A percentile compares a stretch with the other conserved stretches of the same genome.
Evolutionary conservation across 1,284 basidiomycete species (phyloP).

Genomic region (Leccinum pachyderme): DNA sequence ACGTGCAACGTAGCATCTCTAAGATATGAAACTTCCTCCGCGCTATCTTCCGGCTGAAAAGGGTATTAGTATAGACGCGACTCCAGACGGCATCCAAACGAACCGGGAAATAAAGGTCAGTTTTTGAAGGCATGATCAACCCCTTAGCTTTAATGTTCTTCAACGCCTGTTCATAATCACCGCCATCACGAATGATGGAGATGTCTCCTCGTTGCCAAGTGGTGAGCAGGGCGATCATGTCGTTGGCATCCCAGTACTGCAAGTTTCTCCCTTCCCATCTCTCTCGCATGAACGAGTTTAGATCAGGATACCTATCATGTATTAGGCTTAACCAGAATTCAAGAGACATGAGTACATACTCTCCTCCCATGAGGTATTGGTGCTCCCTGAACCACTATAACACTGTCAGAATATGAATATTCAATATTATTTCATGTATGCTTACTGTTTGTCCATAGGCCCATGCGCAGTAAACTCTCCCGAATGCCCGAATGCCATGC

Average conservation of each 20-base stretch:
- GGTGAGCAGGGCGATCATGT: slow-evolving; percentile 37
- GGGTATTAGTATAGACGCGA: slow-evolving; percentile 3
- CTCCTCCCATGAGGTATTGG: slow-evolving; percentile 30
- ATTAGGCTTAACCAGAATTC: neutral
- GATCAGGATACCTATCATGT: slow-evolving; percentile 29
- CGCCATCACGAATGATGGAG: slow-evolving; percentile 31
- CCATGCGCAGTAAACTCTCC: slow-evolving; percentile 38
- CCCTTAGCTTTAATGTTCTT: slow-evolving; percentile 30
- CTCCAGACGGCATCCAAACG: slow-evolving; percentile 1
- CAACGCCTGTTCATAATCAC: slow-evolving; percentile 31
- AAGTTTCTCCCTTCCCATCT: slow-evolving; percentile 38
- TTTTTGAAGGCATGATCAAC: slow-evolving; percentile 35
- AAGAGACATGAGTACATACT: slow-evolving; percentile 18
- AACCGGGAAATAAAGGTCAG: slow-evolving; percentile 38
- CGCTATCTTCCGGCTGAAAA: slow-evolving; percentile 32
- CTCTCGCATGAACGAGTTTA: slow-evolving; percentile 35
- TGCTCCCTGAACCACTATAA: slow-evolving; percentile 39
- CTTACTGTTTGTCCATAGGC: slow-evolving; percentile 39
- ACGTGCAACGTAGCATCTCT: slow-evolving; percentile 29
- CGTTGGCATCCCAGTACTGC: slow-evolving; percentile 40
- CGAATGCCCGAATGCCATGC: slow-evolving; percentile 37
- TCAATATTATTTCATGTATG: neutral
- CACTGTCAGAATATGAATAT: slow-evolving; percentile 3
- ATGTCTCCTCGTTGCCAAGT: slow-evolving; percentile 43
- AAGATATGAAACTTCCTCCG: slow-evolving; percentile 28